Evolutionary conservation across 257 asterid genomes (phyloP).

Genomic region (Solanum pimpinellifolium): DNA sequence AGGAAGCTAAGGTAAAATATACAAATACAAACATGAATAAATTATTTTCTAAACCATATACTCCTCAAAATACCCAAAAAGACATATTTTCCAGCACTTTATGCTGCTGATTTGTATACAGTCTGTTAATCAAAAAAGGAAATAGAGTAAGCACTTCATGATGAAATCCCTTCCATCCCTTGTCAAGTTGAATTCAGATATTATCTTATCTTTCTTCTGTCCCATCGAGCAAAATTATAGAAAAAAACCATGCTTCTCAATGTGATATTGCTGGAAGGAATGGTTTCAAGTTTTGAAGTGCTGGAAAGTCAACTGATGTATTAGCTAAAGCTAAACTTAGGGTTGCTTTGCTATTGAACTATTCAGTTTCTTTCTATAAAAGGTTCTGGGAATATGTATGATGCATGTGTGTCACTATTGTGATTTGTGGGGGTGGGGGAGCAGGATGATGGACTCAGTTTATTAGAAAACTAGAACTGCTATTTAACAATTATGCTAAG

Average conservation of each 20-base stretch:
- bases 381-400: neutral
- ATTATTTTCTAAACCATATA: too few species aligned
- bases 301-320: neutral
- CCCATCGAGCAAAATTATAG: neutral
- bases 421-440: neutral
- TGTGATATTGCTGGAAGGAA: neutral
- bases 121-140: neutral
- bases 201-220: neutral
- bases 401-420: neutral
- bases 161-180: neutral
- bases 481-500: neutral
- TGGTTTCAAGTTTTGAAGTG: neutral
- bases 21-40: too few species aligned
- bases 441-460: neutral
- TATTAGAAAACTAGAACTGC: neutral
- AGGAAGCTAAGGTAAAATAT: too few species aligned
- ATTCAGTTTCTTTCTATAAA: neutral
- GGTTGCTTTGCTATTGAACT: neutral
- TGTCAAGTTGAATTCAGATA: neutral
- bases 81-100: neutral
- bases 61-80: too few species aligned
- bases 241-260: neutral
- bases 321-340: neutral
- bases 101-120: neutral
- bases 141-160: slow-evolving; percentile 56